phyloP scores from a whole-genome alignment of 2,329 filamentous ascomycete species.

The Apiospora malaysiana region DNA sequence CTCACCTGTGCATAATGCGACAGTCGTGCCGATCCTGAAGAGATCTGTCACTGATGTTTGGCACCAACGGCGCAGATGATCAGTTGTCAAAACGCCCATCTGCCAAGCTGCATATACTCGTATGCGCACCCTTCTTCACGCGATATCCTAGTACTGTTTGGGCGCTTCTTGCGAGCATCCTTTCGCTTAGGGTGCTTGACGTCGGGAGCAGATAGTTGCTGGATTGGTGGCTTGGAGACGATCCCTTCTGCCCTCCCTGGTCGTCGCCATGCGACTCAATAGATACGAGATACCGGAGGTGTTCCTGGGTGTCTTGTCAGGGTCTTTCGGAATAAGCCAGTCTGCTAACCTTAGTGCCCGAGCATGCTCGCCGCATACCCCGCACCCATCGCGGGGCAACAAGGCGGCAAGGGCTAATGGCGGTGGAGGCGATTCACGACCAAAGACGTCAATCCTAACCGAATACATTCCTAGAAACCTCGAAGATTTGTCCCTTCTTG shows the following conservation, averaged over 20 bases:
- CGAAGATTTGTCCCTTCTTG: neutral
- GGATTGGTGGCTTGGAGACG: slow-evolving; percentile 4
- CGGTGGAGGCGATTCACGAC: neutral
- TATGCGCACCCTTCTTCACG: slow-evolving; percentile 1
- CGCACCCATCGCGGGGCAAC: slow-evolving; percentile 17
- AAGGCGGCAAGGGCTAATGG: neutral
- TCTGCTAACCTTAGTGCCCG: slow-evolving; percentile 1
- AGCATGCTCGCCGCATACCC: slow-evolving; percentile 18
- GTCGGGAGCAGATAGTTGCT: neutral
- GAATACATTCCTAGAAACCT: neutral
- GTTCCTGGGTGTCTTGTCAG: neutral
- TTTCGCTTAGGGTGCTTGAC: neutral
- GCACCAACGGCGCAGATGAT: slow-evolving; percentile 1
- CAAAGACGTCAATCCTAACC: slow-evolving; percentile 10
- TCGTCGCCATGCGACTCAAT: slow-evolving; percentile 2
- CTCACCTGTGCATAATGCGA: slow-evolving; percentile 6
- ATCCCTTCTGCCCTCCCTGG: neutral
- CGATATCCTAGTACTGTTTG: slow-evolving; percentile 16
- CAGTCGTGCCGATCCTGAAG: neutral
- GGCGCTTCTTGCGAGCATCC: slow-evolving; percentile 5
- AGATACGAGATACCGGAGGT: neutral
- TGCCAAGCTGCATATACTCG: neutral
- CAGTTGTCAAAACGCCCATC: slow-evolving; percentile 14
- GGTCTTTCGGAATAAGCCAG: slow-evolving; percentile 5
- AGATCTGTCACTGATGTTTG: neutral